These are phyloP conservation scores for Ganoderma resinaceum DNA, from an alignment of 1,284 basidiomycete species.

Conservation along the genomic window DNA sequence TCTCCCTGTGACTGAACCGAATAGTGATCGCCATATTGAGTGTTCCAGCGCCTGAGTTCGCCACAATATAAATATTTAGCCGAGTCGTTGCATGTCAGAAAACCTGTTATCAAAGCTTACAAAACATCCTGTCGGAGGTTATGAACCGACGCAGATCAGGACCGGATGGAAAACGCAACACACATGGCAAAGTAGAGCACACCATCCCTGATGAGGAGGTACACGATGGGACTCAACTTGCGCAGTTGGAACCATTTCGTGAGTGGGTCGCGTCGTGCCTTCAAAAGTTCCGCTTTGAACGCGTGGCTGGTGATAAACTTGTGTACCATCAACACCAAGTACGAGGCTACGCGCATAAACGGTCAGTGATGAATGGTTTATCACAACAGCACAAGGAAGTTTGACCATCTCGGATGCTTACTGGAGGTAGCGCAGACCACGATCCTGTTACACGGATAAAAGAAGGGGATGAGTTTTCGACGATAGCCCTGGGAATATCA, in stretches of 20 bases:
- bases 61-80: background rate
- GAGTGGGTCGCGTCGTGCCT: background rate
- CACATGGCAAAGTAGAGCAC: conserved; percentile 2
- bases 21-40: background rate
- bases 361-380: background rate
- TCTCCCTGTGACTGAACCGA: background rate
- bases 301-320: conserved; percentile 2
- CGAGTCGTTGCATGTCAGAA: background rate
- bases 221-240: background rate
- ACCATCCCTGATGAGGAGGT: background rate
- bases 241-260: background rate
- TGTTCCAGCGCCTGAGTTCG: background rate
- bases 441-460: background rate
- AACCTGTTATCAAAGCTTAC: background rate
- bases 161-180: background rate
- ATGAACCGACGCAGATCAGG: background rate
- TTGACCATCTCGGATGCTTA: background rate
- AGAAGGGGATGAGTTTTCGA: background rate
- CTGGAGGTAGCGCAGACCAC: conserved; percentile 1
- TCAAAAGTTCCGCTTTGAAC: conserved; percentile 2
- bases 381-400: background rate
- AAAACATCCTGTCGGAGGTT: background rate
- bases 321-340: background rate
- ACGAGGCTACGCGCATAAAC: background rate
- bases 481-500: background rate